A percentile compares a stretch with the other conserved stretches of the same genome.
These are phyloP conservation scores for Chiua virens DNA, from an alignment of 768 basidiomycete genomes.

Conservation along the genomic window DNA sequence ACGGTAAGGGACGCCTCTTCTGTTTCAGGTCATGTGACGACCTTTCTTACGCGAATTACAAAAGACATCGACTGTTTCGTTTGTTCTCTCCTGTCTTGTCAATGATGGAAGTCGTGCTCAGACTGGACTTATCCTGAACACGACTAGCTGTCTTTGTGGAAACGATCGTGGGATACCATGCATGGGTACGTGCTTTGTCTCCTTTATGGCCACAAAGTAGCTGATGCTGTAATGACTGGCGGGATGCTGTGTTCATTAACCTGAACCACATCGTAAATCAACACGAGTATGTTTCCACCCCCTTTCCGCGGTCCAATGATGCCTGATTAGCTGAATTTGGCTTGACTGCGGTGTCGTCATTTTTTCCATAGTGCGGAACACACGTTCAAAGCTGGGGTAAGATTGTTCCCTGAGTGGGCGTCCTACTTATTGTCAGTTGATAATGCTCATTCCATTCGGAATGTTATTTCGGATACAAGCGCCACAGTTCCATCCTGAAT, in stretches of 20 bases:
- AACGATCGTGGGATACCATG: too few relatives aligned
- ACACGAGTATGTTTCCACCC: background rate
- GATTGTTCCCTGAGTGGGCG: background rate
- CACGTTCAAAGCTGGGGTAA: conserved; percentile 6
- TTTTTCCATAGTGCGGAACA: conserved; percentile 8
- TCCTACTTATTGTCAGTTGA: background rate
- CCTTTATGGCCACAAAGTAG: conserved; percentile 9
- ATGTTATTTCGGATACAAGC: background rate
- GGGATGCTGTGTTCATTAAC: conserved; percentile 1
- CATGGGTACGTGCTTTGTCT: background rate
- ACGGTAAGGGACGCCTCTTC: conserved; percentile 8
- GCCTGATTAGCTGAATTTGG: background rate
- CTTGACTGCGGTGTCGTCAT: conserved; percentile 19
- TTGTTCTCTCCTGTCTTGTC: too few relatives aligned
- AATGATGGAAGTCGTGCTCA: too few relatives aligned
- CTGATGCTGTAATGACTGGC: background rate
- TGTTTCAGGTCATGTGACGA: conserved; percentile 10
- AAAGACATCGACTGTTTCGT: background rate
- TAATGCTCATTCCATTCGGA: conserved; percentile 6
- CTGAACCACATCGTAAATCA: background rate
- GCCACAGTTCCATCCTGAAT: conserved; percentile 7
- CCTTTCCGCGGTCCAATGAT: too few relatives aligned
- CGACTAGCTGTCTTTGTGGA: too few relatives aligned
- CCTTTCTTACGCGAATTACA: conserved; percentile 1
- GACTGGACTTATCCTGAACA: too few relatives aligned